Base-by-base conservation (phyloP, 495 filamentous ascomycete genomes). In the Hyaloscypha bicolor region DNA sequence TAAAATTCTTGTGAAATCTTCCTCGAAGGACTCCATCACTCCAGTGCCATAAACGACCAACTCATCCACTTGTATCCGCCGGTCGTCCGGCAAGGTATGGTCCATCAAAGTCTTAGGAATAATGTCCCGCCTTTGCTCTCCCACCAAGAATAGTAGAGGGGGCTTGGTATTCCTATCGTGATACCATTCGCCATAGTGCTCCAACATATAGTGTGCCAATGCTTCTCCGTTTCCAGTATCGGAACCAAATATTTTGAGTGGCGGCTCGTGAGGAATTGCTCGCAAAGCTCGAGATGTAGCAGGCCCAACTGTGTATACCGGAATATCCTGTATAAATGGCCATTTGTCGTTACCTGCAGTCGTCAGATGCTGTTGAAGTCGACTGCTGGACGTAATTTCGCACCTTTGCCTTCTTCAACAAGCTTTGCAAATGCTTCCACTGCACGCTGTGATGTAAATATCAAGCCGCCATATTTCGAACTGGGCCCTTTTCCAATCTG, bases 381-480 rank as follows among this genome's bases (percentile, higher is more conserved):
- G 55, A 52, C 53, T 65, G 73, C 57, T 77, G 64, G 60, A 60
- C 59, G n/a, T 12, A 25, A 29, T 73, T 57, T 25, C 71, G 71
- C 68, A 73, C 78, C 79, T 82, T 76, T 75, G 33, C 78, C 75
- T 51, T 80, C 79, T 35, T 79, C 77, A n/a, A 94, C 80, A n/a
- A 94, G 80, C 35, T 81, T 74, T 12, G 86, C 80, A 69, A 97
- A 94, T 2, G 88, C 93, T 71, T 97, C 95, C 12, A 97, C 95
- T 6, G 95, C 91, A 22, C 96, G 86, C 74, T 98, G 96, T 21
- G 92, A 96, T 1, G 95, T 99, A 76, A 99, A 96, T 57, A 97
- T 91, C 60, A 97, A 74, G 1, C 92, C 94, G 14, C 93, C 92
- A 76, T 96, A 96, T 39, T 71, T 75, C 14, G 31, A 32, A 6